These are phyloP conservation scores for Aspergillus pseudoglaucus DNA, from an alignment of 2,329 filamentous ascomycete species.

Conservation along the genomic window DNA sequence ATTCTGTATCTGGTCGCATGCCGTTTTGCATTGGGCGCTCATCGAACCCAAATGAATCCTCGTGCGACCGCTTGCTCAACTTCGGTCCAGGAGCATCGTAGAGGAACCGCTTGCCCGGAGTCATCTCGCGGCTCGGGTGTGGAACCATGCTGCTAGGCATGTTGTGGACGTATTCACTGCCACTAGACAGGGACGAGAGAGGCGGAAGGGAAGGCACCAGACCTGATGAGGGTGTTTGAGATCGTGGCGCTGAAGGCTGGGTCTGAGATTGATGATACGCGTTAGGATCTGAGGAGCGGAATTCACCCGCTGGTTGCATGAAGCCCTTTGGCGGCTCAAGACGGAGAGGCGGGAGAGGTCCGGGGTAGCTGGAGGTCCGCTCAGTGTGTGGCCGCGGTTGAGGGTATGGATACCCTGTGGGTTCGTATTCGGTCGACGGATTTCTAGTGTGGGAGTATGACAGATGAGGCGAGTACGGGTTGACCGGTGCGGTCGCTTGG, in stretches of 20 bases:
- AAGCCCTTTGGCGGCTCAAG: slow-evolving; percentile 20
- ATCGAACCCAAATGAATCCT: slow-evolving; percentile 35
- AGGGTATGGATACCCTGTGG: slow-evolving; percentile 15
- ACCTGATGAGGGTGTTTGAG: slow-evolving; percentile 26
- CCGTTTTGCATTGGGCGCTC: slow-evolving; percentile 38
- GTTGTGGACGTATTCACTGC: slow-evolving; percentile 12
- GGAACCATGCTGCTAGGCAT: slow-evolving; percentile 17
- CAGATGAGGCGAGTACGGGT: slow-evolving; percentile 29
- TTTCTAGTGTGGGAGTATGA: slow-evolving; percentile 28
- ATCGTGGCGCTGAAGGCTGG: slow-evolving; percentile 13
- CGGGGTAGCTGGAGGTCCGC: slow-evolving; percentile 17
- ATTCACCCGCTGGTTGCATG: slow-evolving; percentile 27
- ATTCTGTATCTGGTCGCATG: slow-evolving; percentile 34
- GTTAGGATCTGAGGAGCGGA: slow-evolving; percentile 32
- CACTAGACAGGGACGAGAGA: slow-evolving; percentile 21
- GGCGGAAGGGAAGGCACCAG: slow-evolving; percentile 33
- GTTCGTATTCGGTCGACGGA: slow-evolving; percentile 30
- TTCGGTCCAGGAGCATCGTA: slow-evolving; percentile 23
- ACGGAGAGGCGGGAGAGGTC: slow-evolving; percentile 22
- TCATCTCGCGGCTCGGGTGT: slow-evolving; percentile 17
- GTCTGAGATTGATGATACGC: slow-evolving; percentile 34
- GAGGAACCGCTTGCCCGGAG: slow-evolving; percentile 20
- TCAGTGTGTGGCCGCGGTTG: slow-evolving; percentile 15
- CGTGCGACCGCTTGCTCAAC: slow-evolving; percentile 29
- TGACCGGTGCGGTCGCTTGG: slow-evolving; percentile 29